phyloP scores from a whole-genome alignment of 768 basidiomycete species.

The Termitomyces sp. region DNA sequence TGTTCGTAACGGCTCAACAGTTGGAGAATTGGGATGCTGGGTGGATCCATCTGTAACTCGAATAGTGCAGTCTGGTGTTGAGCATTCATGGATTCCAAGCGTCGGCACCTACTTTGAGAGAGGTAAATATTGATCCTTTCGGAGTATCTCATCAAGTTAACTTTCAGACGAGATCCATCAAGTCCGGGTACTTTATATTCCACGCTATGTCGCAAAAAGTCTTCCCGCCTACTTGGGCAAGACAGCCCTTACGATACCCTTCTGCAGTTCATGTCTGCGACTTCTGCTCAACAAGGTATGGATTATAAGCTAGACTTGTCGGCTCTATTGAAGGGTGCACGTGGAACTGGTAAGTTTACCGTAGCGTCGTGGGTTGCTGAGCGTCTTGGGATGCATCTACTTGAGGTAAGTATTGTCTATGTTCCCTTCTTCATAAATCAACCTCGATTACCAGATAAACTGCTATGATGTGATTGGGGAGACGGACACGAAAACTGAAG shows the following conservation, averaged over 20 bases:
- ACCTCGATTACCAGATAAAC: slow-evolving; percentile 52
- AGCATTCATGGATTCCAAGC: slow-evolving; percentile 58
- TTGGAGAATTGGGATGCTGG: slow-evolving; percentile 81
- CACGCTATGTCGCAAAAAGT: slow-evolving; percentile 13
- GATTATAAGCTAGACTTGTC: slow-evolving; percentile 63
- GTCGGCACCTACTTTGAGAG: slow-evolving; percentile 40
- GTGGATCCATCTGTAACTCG: slow-evolving; percentile 69
- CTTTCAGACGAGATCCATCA: background rate
- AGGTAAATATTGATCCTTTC: slow-evolving; percentile 26
- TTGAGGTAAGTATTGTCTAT: slow-evolving; percentile 49
- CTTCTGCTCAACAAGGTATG: slow-evolving; percentile 48
- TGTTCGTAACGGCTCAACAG: slow-evolving; percentile 45
- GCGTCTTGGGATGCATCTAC: slow-evolving; percentile 66
- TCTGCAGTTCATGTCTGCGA: slow-evolving; percentile 52
- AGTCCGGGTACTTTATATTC: slow-evolving; percentile 20
- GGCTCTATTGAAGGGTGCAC: slow-evolving; percentile 70
- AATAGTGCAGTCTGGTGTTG: slow-evolving; percentile 75
- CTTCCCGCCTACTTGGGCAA: slow-evolving; percentile 23
- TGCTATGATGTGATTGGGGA: slow-evolving; percentile 84
- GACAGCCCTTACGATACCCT: slow-evolving; percentile 41
- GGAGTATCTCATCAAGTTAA: background rate
- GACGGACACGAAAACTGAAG: slow-evolving; percentile 69
- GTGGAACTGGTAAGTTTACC: slow-evolving; percentile 80
- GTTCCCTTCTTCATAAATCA: background rate
- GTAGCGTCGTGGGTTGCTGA: slow-evolving; percentile 49